Conservation (phyloP, 164 flowering plant species). For the Umbellularia californica region DNA sequence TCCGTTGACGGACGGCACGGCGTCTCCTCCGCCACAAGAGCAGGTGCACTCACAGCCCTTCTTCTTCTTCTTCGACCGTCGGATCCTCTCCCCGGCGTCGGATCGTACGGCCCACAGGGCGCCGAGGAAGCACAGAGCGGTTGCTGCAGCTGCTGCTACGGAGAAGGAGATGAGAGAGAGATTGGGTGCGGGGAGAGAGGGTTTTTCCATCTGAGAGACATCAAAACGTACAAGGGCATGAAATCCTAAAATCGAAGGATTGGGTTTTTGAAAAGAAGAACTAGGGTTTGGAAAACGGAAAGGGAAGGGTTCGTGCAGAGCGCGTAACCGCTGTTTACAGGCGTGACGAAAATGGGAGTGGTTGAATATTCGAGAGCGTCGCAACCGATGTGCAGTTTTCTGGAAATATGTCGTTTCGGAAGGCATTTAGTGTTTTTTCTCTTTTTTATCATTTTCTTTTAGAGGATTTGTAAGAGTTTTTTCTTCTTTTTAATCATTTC, state of each 20-base stretch:
- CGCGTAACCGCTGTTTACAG: too few relatives aligned
- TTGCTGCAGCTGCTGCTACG: slow-evolving; percentile 26
- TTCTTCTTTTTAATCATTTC: too few relatives aligned
- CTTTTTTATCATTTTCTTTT: too few relatives aligned
- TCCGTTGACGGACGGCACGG: slow-evolving; percentile 29
- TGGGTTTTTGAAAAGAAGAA: background rate
- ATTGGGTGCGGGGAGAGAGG: slow-evolving; percentile 9
- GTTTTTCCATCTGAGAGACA: slow-evolving; percentile 58
- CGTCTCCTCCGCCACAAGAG: slow-evolving; percentile 17
- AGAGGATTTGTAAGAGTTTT: accelerated
- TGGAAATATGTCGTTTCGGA: too few relatives aligned
- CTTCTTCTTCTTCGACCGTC: slow-evolving; percentile 1
- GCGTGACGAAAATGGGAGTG: too few relatives aligned
- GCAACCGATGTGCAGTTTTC: too few relatives aligned
- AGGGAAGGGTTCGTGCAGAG: too few relatives aligned
- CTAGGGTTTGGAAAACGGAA: slow-evolving; percentile 1
- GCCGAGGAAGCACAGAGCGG: slow-evolving; percentile 36
- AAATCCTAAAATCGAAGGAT: slow-evolving; percentile 23
- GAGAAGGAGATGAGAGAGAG: slow-evolving; percentile 20
- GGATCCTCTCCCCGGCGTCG: background rate
- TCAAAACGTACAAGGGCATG: slow-evolving; percentile 39
- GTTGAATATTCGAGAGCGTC: too few relatives aligned
- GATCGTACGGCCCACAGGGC: slow-evolving; percentile 32
- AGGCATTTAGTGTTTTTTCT: too few relatives aligned
- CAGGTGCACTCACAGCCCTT: slow-evolving; percentile 24